Conservation (phyloP, 2,329 filamentous ascomycete genomes). For the Colletotrichum tabaci region DNA sequence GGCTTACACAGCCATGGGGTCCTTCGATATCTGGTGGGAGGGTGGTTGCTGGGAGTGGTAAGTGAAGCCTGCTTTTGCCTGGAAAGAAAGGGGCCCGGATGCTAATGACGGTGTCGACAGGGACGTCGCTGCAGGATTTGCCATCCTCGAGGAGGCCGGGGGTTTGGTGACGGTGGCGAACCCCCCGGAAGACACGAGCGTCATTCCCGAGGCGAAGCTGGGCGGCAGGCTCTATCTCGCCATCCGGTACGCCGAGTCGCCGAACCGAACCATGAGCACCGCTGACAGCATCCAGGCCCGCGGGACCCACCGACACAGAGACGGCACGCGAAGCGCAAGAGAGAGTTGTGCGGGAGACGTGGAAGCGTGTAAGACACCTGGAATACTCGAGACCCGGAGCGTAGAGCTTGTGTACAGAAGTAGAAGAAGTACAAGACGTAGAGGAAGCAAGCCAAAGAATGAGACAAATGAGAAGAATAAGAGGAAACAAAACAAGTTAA, state of each 20-base stretch:
- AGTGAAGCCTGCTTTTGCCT: constrained; percentile 51
- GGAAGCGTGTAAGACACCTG: constrained; percentile 76
- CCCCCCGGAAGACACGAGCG: constrained; percentile 71
- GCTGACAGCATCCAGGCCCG: constrained; percentile 64
- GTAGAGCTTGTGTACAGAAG: constrained; percentile 45
- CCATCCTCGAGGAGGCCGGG: constrained; percentile 80
- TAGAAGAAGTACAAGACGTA: neutral
- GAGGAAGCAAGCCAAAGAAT: neutral
- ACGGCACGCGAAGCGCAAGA: constrained; percentile 78
- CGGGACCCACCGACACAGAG: constrained; percentile 72
- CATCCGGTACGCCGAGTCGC: constrained; percentile 65
- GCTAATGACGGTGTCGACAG: constrained; percentile 60
- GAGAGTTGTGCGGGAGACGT: constrained; percentile 79
- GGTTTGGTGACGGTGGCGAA: constrained; percentile 83
- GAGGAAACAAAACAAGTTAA: too few species aligned
- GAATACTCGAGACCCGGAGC: constrained; percentile 78
- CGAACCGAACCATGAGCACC: neutral
- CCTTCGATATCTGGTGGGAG: constrained; percentile 88
- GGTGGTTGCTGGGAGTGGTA: constrained; percentile 86
- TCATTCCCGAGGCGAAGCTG: constrained; percentile 72
- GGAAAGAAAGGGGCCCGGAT: constrained; percentile 72
- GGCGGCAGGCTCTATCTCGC: constrained; percentile 81
- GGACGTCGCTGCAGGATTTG: constrained; percentile 84
- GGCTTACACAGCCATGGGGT: constrained; percentile 81
- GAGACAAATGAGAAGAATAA: too few species aligned